A percentile compares a stretch with the other conserved stretches of the same genome.
Evolutionary conservation across 2,329 filamentous ascomycete genomes (phyloP).

Genomic region (Calonectria fujianensis): DNA sequence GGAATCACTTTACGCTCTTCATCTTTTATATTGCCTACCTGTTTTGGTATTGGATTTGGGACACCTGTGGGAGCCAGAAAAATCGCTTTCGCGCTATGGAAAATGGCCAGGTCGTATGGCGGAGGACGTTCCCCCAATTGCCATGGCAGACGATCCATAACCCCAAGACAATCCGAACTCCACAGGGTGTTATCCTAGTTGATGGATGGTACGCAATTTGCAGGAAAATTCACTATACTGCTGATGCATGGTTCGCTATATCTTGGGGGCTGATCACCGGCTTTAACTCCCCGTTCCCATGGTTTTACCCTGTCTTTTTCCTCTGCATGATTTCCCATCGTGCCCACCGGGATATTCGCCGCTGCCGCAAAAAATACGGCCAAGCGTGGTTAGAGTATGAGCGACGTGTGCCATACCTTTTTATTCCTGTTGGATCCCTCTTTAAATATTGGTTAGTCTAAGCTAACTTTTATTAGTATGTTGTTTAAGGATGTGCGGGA

Average conservation of each 20-base stretch:
- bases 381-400: constrained; percentile 89
- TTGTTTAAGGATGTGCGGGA: constrained; percentile 59
- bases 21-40: constrained; percentile 82
- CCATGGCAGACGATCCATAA: constrained; percentile 90
- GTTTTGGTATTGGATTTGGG: constrained; percentile 93
- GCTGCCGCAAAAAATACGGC: constrained; percentile 87
- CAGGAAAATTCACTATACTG: constrained; percentile 76
- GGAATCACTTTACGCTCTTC: constrained; percentile 81
- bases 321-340: constrained; percentile 87
- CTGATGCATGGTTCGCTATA: constrained; percentile 69
- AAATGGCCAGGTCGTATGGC: constrained; percentile 80
- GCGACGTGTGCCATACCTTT: constrained; percentile 85
- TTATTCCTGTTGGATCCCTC: constrained; percentile 79
- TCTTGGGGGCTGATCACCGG: constrained; percentile 71
- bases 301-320: constrained; percentile 94
- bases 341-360: constrained; percentile 83
- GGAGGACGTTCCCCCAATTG: constrained; percentile 90
- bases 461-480: constrained; percentile 58
- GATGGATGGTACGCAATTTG: constrained; percentile 90
- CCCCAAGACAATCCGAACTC: constrained; percentile 84
- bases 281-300: constrained; percentile 81
- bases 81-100: constrained; percentile 91
- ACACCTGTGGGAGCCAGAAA: constrained; percentile 94
- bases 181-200: constrained; percentile 83
- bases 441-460: constrained; percentile 33